Conservation (phyloP, 2,329 filamentous ascomycete genomes). For the Parastagonospora avenae region DNA sequence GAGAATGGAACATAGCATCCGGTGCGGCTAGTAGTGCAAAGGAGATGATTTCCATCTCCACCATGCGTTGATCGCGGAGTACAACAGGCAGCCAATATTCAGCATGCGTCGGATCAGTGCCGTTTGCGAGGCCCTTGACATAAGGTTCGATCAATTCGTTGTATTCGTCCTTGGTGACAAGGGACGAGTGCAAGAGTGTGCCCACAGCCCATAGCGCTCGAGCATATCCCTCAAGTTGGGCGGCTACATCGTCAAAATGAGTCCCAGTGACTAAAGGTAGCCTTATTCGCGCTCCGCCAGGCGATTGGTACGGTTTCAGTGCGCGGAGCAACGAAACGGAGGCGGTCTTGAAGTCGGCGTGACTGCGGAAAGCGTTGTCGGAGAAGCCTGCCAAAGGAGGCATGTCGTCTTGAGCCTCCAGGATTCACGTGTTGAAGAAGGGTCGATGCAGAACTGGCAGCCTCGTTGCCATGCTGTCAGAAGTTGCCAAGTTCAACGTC, state of each 20-base stretch:
- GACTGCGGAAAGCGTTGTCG: conserved; percentile 30
- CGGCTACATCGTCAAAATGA: conserved; percentile 43
- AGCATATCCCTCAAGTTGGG: conserved; percentile 42
- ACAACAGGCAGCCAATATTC: conserved; percentile 57
- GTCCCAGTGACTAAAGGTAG: conserved; percentile 40
- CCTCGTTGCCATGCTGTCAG: no score
- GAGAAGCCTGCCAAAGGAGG: conserved; percentile 36
- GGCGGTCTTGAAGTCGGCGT: conserved; percentile 30
- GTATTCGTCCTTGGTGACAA: conserved; percentile 16
- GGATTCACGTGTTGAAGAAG: background rate
- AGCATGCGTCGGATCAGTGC: conserved; percentile 38
- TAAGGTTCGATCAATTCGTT: conserved; percentile 32
- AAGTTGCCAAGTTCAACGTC: no score
- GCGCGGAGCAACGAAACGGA: conserved; percentile 30
- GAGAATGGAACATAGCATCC: conserved; percentile 39
- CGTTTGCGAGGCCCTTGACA: conserved; percentile 38
- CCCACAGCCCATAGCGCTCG: conserved; percentile 43
- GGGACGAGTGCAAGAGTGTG: conserved; percentile 28
- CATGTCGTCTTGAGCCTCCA: conserved; percentile 19
- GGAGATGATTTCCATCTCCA: conserved; percentile 59
- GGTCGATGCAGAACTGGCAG: background rate
- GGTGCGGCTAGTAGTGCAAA: conserved; percentile 56
- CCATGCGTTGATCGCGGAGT: conserved; percentile 59
- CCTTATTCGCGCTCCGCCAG: conserved; percentile 37
- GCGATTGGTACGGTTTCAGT: conserved; percentile 36